Percentiles rank a stretch among this genome's conserved stretches.
phyloP scores from a whole-genome alignment of 305 asterid species.

The Rubia peregrina region DNA sequence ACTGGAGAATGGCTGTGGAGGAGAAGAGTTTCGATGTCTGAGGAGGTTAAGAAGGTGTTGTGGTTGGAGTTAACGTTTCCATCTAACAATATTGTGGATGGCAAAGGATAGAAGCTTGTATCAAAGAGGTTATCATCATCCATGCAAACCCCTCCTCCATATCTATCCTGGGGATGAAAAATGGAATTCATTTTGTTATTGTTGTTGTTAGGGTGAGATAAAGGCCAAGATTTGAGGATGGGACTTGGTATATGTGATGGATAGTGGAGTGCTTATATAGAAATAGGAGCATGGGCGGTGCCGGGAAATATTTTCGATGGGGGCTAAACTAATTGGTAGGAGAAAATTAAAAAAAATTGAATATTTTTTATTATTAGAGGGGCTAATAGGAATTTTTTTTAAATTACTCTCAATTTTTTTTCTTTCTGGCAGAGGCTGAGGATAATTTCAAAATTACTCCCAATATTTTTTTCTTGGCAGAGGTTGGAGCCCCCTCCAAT shows the following conservation, averaged over 20 bases:
- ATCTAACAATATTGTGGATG: conserved; percentile 1
- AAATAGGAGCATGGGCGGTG: too few relatives aligned
- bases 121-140: background rate
- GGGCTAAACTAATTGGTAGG: too few relatives aligned
- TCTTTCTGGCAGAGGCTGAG: too few relatives aligned
- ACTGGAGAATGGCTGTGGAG: conserved; percentile 9
- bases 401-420: too few relatives aligned
- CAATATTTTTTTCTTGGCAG: too few relatives aligned
- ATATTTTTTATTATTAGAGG: too few relatives aligned
- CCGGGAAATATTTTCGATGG: too few relatives aligned
- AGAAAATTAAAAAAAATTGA: too few relatives aligned
- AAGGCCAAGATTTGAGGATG: background rate
- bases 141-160: conserved; percentile 9
- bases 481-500: too few relatives aligned
- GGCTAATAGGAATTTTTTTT: too few relatives aligned
- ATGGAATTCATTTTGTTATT: background rate
- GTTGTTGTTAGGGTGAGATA: background rate
- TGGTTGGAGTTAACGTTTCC: background rate
- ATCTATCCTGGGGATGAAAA: conserved; percentile 4
- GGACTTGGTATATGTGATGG: background rate
- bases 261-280: background rate
- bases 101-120: background rate
- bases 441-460: too few relatives aligned
- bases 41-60: conserved; percentile 4
- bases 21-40: background rate